Percentiles rank a stretch among this genome's conserved stretches.
phyloP scores from a whole-genome alignment of 352 stramenopile species.

The Nothophytophthora sp. region DNA sequence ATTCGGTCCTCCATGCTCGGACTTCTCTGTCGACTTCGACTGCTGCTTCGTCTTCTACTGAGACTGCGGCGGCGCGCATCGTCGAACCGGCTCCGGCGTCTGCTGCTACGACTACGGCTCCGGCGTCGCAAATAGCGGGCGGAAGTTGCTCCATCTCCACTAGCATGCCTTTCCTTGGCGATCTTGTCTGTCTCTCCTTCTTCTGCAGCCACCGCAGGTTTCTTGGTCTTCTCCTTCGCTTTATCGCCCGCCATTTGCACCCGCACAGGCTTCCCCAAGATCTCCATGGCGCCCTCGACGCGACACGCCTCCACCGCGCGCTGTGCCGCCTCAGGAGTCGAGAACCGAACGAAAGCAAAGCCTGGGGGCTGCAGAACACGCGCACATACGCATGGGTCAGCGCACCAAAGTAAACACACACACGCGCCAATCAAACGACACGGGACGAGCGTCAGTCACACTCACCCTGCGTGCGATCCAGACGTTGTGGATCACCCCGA shows the following conservation, averaged over 20 bases:
- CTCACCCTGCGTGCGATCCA: conserved; percentile 77
- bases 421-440: not conserved
- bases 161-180: not conserved
- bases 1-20: conserved; percentile 1
- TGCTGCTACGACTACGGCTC: conserved; percentile 4
- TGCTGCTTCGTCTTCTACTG: conserved; percentile 8
- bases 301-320: conserved; percentile 47
- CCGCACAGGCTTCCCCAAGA: conserved; percentile 73
- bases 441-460: conserved; percentile 2
- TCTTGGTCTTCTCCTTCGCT: conserved; percentile 40
- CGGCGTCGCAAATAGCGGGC: not conserved
- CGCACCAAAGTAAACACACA: not conserved
- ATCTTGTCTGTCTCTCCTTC: not conserved
- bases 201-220: conserved; percentile 1
- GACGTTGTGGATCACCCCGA: conserved; percentile 72
- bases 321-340: conserved; percentile 40
- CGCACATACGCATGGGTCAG: not conserved
- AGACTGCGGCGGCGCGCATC: not conserved
- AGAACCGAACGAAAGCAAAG: conserved; percentile 81
- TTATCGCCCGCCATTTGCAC: conserved; percentile 65
- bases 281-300: conserved; percentile 40
- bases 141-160: not conserved
- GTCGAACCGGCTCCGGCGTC: not conserved
- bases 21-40: conserved; percentile 5
- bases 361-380: conserved; percentile 54